A percentile compares a stretch with the other conserved stretches of the same genome.
Conservation (phyloP, 106 monocot species). For the Iris macrosiphon region DNA sequence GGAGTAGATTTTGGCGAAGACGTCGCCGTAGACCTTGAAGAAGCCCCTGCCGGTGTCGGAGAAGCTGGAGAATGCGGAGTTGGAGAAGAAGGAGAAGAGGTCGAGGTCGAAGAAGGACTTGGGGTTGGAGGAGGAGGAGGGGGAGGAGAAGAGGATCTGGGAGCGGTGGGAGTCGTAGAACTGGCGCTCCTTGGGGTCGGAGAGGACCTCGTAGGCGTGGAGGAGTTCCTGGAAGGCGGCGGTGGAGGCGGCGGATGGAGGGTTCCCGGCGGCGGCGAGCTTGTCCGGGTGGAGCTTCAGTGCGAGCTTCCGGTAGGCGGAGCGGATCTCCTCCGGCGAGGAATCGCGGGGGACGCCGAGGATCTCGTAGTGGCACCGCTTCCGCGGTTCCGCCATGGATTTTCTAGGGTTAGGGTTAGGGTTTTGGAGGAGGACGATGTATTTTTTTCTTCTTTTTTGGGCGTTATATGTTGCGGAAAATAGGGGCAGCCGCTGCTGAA, state of each 20-base stretch:
- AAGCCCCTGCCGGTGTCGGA: slow-evolving; percentile 72
- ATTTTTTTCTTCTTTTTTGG: not conserved
- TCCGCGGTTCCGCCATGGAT: slow-evolving; percentile 24
- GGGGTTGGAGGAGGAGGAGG: slow-evolving; percentile 14
- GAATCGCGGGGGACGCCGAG: slow-evolving; percentile 60
- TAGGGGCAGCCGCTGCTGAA: no score
- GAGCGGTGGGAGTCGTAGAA: slow-evolving; percentile 97
- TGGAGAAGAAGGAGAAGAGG: slow-evolving; percentile 65
- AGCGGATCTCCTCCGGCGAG: slow-evolving; percentile 65
- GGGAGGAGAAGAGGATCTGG: slow-evolving; percentile 87
- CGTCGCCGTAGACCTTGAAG: slow-evolving; percentile 88
- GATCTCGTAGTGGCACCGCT: slow-evolving; percentile 94
- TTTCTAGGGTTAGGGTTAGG: slow-evolving; percentile 4
- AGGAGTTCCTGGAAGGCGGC: slow-evolving; percentile 94
- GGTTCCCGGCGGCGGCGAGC: slow-evolving; percentile 26
- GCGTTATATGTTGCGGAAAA: no score
- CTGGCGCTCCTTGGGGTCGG: slow-evolving; percentile 72
- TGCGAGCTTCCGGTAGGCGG: slow-evolving; percentile 78
- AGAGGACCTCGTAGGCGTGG: slow-evolving; percentile 92
- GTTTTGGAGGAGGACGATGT: not conserved
- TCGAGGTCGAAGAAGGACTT: slow-evolving; percentile 43
- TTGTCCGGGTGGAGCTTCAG: slow-evolving; percentile 99
- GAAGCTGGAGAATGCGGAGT: slow-evolving; percentile 79
- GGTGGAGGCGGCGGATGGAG: slow-evolving; percentile 35
- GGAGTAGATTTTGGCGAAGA: slow-evolving; percentile 56